Evolutionary conservation across 2,329 filamentous ascomycete species (phyloP).

Genomic region (Phialophora expanda): DNA sequence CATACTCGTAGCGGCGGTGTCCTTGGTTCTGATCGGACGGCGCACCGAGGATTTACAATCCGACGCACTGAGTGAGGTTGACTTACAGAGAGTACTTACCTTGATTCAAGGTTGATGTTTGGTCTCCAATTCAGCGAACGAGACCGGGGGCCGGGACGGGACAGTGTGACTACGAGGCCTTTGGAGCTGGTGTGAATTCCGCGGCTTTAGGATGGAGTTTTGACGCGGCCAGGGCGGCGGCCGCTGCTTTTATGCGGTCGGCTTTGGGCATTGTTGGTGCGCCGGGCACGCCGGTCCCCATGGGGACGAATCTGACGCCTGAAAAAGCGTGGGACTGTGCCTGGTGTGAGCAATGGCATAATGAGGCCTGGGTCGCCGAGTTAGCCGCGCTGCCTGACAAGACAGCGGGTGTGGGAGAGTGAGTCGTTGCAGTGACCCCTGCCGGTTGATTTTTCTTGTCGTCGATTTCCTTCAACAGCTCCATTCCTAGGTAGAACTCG

Average conservation of each 20-base stretch:
- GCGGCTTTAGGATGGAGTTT: neutral
- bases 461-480: neutral
- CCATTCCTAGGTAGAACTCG: neutral
- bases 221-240: neutral
- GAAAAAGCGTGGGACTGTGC: too few relatives aligned
- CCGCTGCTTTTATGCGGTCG: neutral
- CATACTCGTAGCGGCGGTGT: too few relatives aligned
- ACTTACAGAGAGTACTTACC: too few relatives aligned
- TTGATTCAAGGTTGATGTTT: too few relatives aligned
- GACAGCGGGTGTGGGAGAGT: neutral
- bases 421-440: neutral
- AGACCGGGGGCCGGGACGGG: too few relatives aligned
- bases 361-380: neutral
- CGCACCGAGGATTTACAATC: too few relatives aligned
- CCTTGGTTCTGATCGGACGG: too few relatives aligned
- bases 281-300: neutral
- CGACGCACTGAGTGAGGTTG: too few relatives aligned
- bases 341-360: neutral
- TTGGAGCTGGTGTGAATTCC: neutral
- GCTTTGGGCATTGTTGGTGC: neutral
- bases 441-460: neutral
- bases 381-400: neutral
- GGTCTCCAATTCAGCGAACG: too few relatives aligned
- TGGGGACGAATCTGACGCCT: neutral
- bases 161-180: neutral